A percentile compares a stretch with the other conserved stretches of the same genome.
These are phyloP conservation scores for Dalbergia cultrata DNA, from an alignment of 306 rosid genomes.

Conservation along the genomic window DNA sequence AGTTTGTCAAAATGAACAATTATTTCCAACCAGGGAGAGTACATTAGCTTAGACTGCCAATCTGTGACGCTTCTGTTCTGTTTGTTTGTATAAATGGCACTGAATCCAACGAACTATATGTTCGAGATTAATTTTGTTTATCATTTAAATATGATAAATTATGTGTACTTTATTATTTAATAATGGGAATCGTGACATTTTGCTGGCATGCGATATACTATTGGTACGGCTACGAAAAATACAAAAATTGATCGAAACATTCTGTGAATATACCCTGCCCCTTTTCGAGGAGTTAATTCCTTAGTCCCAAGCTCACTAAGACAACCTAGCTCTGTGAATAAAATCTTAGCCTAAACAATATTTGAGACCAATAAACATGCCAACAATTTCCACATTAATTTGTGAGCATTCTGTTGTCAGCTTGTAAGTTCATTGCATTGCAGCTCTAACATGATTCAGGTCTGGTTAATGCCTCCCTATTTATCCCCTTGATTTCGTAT, in stretches of 20 bases:
- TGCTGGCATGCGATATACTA: not conserved
- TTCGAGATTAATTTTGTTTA: not conserved
- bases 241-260: not conserved
- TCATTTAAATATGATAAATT: not conserved
- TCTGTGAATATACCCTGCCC: not conserved
- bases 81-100: slow-evolving; percentile 15
- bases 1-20: too few relatives aligned
- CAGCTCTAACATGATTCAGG: slow-evolving; percentile 14
- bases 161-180: not conserved
- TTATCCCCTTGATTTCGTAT: too few relatives aligned
- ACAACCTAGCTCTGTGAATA: slow-evolving; percentile 15
- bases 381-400: not conserved
- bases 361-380: not conserved
- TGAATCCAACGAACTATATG: not conserved
- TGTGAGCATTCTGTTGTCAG: not conserved
- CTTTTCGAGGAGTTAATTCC: not conserved
- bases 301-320: not conserved
- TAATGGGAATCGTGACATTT: not conserved
- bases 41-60: slow-evolving; percentile 3
- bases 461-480: not conserved
- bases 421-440: not conserved
- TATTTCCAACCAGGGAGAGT: not conserved
- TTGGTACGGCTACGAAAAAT: not conserved
- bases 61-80: slow-evolving; percentile 1
- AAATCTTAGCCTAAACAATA: slow-evolving; percentile 18